phyloP scores from a whole-genome alignment of 176 grass and related monocot genomes.

The Otatea glauca region DNA sequence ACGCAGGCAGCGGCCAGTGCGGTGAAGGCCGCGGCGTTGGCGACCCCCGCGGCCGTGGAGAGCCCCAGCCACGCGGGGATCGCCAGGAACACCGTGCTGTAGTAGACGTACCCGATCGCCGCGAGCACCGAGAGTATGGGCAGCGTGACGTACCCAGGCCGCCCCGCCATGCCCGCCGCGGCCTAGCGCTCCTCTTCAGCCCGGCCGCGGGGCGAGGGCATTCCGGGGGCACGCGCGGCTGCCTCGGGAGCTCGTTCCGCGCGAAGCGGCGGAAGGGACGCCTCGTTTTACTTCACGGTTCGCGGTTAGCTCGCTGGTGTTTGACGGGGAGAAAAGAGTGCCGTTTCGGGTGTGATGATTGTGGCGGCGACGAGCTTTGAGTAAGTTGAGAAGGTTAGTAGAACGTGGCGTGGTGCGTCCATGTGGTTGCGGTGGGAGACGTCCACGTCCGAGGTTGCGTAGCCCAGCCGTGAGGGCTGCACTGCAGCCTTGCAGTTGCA shows the following conservation, averaged over 20 bases:
- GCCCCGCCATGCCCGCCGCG: slow-evolving; percentile 56
- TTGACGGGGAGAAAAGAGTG: slow-evolving; percentile 24
- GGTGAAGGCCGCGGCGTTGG: slow-evolving; percentile 69
- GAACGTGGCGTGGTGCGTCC: slow-evolving; percentile 26
- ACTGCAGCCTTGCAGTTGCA: background rate
- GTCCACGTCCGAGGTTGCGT: slow-evolving; percentile 26
- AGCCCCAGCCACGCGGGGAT: slow-evolving; percentile 81
- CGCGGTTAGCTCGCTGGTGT: slow-evolving; percentile 21
- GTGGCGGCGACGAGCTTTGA: background rate
- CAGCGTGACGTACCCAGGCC: slow-evolving; percentile 82
- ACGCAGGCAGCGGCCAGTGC: slow-evolving; percentile 60
- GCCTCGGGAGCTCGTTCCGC: slow-evolving; percentile 23
- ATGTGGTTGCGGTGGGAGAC: slow-evolving; percentile 42
- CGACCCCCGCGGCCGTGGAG: slow-evolving; percentile 65
- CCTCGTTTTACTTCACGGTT: background rate
- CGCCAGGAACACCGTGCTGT: slow-evolving; percentile 86
- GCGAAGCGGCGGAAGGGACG: slow-evolving; percentile 34
- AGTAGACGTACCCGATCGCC: slow-evolving; percentile 85
- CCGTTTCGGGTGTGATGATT: background rate
- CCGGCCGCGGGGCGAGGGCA: slow-evolving; percentile 37
- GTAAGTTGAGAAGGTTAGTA: slow-evolving; percentile 19
- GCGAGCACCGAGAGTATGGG: slow-evolving; percentile 85
- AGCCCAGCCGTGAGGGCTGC: background rate
- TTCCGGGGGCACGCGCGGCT: slow-evolving; percentile 29
- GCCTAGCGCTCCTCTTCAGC: slow-evolving; percentile 21